Evolutionary conservation across 106 monocot genomes (phyloP).

Genomic region (Allium fistulosum): DNA sequence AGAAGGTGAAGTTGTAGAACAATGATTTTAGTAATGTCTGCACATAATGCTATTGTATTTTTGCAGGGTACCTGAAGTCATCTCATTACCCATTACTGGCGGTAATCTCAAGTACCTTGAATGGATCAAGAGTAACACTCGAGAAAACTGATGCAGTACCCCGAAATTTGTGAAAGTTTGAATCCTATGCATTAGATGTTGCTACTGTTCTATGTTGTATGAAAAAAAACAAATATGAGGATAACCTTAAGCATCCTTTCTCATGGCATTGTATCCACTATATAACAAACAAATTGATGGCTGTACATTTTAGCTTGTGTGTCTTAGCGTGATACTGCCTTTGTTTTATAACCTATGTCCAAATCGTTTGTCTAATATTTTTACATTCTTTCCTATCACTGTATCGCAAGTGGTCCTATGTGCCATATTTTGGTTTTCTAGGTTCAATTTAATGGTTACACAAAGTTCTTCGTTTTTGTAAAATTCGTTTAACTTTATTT

Average conservation of each 20-base stretch:
- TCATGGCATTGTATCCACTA: background rate
- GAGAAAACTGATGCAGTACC: conserved; percentile 26
- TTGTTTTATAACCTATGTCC: too few relatives aligned
- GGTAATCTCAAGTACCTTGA: conserved; percentile 80
- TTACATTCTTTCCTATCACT: too few relatives aligned
- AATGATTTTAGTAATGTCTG: too few relatives aligned
- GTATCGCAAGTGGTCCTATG: too few relatives aligned
- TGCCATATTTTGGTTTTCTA: too few relatives aligned
- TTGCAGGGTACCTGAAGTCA: conserved; percentile 82
- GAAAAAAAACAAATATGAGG: too few relatives aligned
- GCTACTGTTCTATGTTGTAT: background rate
- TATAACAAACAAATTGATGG: background rate
- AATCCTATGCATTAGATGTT: background rate
- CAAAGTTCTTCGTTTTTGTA: too few relatives aligned
- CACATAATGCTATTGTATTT: background rate
- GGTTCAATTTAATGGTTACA: too few relatives aligned
- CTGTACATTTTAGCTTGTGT: background rate
- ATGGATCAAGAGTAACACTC: conserved; percentile 86
- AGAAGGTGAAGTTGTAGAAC: too few relatives aligned
- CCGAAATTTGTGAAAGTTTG: background rate
- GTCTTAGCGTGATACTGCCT: too few relatives aligned
- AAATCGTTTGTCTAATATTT: too few relatives aligned
- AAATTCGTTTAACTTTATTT: too few relatives aligned
- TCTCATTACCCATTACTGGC: conserved; percentile 69
- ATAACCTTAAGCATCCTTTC: background rate